Evolutionary conservation across 768 basidiomycete genomes (phyloP).

Genomic region (button mushroom (Agaricus bisporus)): DNA sequence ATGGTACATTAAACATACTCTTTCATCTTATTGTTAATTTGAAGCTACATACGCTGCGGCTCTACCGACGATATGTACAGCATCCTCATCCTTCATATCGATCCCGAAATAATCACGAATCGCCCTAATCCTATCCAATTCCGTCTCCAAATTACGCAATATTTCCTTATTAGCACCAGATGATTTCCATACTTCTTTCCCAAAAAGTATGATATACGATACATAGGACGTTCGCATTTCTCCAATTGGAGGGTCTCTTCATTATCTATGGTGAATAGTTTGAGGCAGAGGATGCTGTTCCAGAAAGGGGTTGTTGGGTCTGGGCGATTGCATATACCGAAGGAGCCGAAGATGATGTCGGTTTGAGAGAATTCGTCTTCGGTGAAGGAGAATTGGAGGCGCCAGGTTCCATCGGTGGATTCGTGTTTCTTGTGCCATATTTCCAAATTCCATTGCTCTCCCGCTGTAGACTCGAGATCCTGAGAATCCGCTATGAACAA

Average conservation of each 20-base stretch:
- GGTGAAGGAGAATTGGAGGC: constrained; percentile 20
- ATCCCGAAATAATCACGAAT: constrained; percentile 1
- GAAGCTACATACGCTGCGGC: background rate
- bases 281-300: constrained; percentile 20
- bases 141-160: constrained; percentile 18
- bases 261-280: constrained; percentile 16
- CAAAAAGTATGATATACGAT: constrained; percentile 20
- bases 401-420: constrained; percentile 15
- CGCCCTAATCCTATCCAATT: constrained; percentile 22
- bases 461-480: background rate
- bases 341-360: constrained; percentile 20
- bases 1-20: background rate
- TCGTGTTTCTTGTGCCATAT: constrained; percentile 10
- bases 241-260: constrained; percentile 14
- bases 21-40: background rate
- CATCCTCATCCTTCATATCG: background rate
- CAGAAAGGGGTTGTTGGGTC: constrained; percentile 17
- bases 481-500: background rate
- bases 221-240: constrained; percentile 11
- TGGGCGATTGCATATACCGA: constrained; percentile 17
- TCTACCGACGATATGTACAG: background rate
- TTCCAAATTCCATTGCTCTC: constrained; percentile 14
- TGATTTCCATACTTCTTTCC: constrained; percentile 19
- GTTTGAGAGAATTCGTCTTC: constrained; percentile 20
- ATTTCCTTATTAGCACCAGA: constrained; percentile 18